These are phyloP conservation scores for Phaeophleospora eucalypticola DNA, from an alignment of 2,329 filamentous ascomycete species.

Conservation along the genomic window DNA sequence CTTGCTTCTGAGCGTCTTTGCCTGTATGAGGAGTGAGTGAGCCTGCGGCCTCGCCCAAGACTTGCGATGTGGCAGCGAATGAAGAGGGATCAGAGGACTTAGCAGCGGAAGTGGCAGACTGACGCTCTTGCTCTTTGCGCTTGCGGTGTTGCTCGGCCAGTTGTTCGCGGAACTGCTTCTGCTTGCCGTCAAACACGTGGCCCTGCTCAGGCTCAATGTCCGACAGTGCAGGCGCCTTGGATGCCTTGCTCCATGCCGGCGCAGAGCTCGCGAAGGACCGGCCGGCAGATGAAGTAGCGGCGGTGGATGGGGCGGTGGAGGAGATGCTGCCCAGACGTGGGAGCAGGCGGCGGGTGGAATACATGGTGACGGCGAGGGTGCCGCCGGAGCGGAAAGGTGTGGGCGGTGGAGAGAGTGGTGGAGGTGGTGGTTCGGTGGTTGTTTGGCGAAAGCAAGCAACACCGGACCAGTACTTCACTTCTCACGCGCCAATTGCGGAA, in stretches of 20 bases:
- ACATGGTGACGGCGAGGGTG: background rate
- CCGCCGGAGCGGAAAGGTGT: too few species aligned
- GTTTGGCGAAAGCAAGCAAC: too few species aligned
- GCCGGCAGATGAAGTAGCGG: too few species aligned
- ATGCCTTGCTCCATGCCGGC: conserved; percentile 8
- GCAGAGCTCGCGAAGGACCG: conserved; percentile 16
- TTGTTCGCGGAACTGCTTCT: conserved; percentile 81
- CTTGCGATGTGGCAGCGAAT: conserved; percentile 38
- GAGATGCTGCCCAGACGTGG: background rate
- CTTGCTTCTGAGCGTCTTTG: conserved; percentile 56
- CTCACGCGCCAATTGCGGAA: too few species aligned
- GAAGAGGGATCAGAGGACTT: conserved; percentile 35
- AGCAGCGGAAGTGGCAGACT: conserved; percentile 45
- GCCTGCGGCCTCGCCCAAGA: conserved; percentile 47
- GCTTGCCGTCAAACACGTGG: conserved; percentile 73
- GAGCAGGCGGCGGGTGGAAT: background rate
- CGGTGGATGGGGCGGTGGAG: background rate
- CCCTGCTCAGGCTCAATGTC: conserved; percentile 75
- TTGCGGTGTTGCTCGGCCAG: conserved; percentile 70
- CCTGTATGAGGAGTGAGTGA: conserved; percentile 55
- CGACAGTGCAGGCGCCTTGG: conserved; percentile 67
- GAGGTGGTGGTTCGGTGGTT: too few species aligned
- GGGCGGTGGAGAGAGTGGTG: too few species aligned
- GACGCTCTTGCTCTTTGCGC: conserved; percentile 81
- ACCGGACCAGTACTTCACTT: too few species aligned